Evolutionary conservation across 176 grass and related monocot genomes (phyloP).

Genomic region (Thalia dealbata): DNA sequence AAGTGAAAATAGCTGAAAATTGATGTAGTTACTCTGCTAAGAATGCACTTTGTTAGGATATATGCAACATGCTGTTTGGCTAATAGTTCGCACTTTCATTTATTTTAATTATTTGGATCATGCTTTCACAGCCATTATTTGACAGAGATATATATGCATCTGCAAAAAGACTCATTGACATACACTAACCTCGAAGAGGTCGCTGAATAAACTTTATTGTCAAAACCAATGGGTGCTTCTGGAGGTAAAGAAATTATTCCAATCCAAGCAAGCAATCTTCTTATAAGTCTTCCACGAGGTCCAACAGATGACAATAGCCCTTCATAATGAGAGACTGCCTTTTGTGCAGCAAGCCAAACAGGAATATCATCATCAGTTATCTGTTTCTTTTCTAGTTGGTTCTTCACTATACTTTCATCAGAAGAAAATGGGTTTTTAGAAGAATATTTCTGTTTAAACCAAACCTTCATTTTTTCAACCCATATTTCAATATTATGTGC

Average conservation of each 20-base stretch:
- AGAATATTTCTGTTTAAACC: slow-evolving; percentile 74
- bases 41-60: too few relatives aligned
- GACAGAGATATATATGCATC: background rate
- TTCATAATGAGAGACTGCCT: slow-evolving; percentile 72
- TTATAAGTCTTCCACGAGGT: slow-evolving; percentile 75
- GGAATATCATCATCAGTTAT: slow-evolving; percentile 54
- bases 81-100: too few relatives aligned
- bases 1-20: too few relatives aligned
- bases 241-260: slow-evolving; percentile 71
- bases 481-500: slow-evolving; percentile 53
- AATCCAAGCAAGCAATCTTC: slow-evolving; percentile 78
- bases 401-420: slow-evolving; percentile 36
- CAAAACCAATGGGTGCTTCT: slow-evolving; percentile 38
- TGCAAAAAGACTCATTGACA: slow-evolving; percentile 2
- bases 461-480: slow-evolving; percentile 71
- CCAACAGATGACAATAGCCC: slow-evolving; percentile 71
- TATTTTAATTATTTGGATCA: too few relatives aligned
- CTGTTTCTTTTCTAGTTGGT: slow-evolving; percentile 32
- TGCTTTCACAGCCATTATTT: background rate
- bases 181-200: slow-evolving; percentile 52
- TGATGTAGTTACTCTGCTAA: too few relatives aligned
- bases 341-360: slow-evolving; percentile 87
- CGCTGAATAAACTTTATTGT: slow-evolving; percentile 49
- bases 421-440: slow-evolving; percentile 35
- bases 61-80: too few relatives aligned